Percentiles rank a stretch among this genome's conserved stretches.
phyloP scores from a whole-genome alignment of 1,284 basidiomycete genomes.

The Leccinum pachyderme region DNA sequence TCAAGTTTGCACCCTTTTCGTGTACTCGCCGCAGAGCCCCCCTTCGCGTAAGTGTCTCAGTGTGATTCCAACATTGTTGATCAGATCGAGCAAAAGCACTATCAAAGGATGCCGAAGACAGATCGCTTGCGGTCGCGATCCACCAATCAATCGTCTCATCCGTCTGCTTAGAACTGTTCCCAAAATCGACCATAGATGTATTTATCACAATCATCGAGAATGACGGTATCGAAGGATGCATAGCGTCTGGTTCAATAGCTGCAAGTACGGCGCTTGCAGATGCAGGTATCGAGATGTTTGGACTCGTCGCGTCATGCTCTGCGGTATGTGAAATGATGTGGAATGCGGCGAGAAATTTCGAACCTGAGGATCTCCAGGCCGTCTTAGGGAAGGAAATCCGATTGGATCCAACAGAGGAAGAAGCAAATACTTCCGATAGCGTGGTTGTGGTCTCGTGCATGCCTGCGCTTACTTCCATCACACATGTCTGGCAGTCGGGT shows the following conservation, averaged over 20 bases:
- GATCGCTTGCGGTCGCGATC: slow-evolving; percentile 78
- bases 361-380: slow-evolving; percentile 40
- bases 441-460: slow-evolving; percentile 77
- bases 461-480: slow-evolving; percentile 87
- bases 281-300: slow-evolving; percentile 86
- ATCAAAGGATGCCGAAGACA: slow-evolving; percentile 87
- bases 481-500: slow-evolving; percentile 80
- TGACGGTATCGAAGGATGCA: slow-evolving; percentile 81
- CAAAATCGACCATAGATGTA: slow-evolving; percentile 92
- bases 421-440: slow-evolving; percentile 55
- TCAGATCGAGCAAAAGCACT: slow-evolving; percentile 16
- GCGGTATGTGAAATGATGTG: slow-evolving; percentile 47
- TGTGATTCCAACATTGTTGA: not conserved
- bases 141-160: slow-evolving; percentile 86
- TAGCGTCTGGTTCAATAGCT: slow-evolving; percentile 83
- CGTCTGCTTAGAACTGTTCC: slow-evolving; percentile 84
- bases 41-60: slow-evolving; percentile 65
- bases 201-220: slow-evolving; percentile 91
- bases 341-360: not conserved
- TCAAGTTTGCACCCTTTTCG: slow-evolving; percentile 96
- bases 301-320: slow-evolving; percentile 76
- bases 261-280: slow-evolving; percentile 89
- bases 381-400: slow-evolving; percentile 53
- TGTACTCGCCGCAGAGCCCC: slow-evolving; percentile 75
- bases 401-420: slow-evolving; percentile 80